phyloP scores from a whole-genome alignment of 495 filamentous ascomycete species.

The Neurospora sp. region DNA sequence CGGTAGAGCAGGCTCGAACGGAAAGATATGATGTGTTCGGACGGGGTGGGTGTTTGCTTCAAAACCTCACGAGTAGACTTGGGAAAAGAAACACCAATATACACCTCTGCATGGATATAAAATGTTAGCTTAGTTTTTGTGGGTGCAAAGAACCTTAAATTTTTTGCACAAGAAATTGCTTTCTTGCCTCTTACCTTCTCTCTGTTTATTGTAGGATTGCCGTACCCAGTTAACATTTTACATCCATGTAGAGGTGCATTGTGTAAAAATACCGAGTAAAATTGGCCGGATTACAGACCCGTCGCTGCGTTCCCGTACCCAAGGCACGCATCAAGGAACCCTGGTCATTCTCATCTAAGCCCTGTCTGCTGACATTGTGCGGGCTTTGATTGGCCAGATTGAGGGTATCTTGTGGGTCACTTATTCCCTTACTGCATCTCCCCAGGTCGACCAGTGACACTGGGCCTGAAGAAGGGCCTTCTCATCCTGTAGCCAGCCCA shows the following conservation, averaged over 20 bases:
- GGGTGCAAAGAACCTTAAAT: no score
- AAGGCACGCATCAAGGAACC: background rate
- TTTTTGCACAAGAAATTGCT: no score
- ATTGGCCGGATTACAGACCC: background rate
- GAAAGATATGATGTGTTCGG: background rate
- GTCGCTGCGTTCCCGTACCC: background rate
- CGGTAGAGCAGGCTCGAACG: background rate
- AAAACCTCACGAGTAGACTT: background rate
- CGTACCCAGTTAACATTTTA: no score
- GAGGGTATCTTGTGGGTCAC: background rate
- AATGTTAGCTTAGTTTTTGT: no score
- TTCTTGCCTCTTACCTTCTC: no score
- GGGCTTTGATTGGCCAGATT: conserved; percentile 10
- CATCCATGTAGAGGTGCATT: background rate
- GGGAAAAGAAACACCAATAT: background rate
- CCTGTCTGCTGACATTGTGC: conserved; percentile 23
- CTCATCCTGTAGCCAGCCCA: background rate
- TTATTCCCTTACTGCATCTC: background rate
- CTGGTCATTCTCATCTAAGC: conserved; percentile 1
- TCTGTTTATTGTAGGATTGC: no score
- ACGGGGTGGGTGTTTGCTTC: background rate
- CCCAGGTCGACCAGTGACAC: background rate
- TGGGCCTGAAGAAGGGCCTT: background rate
- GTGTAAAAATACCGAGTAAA: background rate
- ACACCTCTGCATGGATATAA: background rate